Conservation (phyloP, 2,329 filamentous ascomycete genomes). For the Arthrobotrys megalospora region DNA sequence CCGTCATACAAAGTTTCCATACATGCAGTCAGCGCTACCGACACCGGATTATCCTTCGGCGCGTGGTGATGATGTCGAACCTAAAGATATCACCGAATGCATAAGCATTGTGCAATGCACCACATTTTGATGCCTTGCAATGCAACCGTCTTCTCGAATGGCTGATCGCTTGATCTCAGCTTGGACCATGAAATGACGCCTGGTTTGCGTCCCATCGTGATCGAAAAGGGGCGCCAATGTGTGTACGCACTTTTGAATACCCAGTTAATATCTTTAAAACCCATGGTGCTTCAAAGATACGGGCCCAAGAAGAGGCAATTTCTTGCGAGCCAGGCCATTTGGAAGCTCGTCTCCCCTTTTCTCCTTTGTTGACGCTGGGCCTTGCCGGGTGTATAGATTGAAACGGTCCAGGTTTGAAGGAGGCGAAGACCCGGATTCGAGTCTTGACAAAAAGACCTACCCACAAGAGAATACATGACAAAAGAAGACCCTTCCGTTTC, state of each 20-base stretch:
- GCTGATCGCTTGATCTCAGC: background rate
- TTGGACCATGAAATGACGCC: slow-evolving; percentile 32
- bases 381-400: slow-evolving; percentile 47
- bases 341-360: slow-evolving; percentile 43
- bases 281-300: slow-evolving; percentile 41
- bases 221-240: slow-evolving; percentile 33
- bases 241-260: background rate
- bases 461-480: background rate
- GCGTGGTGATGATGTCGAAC: slow-evolving; percentile 32
- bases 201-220: slow-evolving; percentile 21
- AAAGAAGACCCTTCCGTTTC: background rate
- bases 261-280: slow-evolving; percentile 55
- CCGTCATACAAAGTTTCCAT: slow-evolving; percentile 1
- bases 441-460: background rate
- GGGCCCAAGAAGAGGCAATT: slow-evolving; percentile 23
- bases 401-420: slow-evolving; percentile 57
- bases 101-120: background rate
- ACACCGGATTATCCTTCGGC: background rate
- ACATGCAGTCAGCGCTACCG: slow-evolving; percentile 12
- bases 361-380: slow-evolving; percentile 15
- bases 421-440: slow-evolving; percentile 23
- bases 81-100: slow-evolving; percentile 39
- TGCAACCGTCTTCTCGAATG: slow-evolving; percentile 11
- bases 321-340: slow-evolving; percentile 26
- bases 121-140: background rate